phyloP scores from a whole-genome alignment of 148 eudicot genomes.

The Polygonum aviculare region DNA sequence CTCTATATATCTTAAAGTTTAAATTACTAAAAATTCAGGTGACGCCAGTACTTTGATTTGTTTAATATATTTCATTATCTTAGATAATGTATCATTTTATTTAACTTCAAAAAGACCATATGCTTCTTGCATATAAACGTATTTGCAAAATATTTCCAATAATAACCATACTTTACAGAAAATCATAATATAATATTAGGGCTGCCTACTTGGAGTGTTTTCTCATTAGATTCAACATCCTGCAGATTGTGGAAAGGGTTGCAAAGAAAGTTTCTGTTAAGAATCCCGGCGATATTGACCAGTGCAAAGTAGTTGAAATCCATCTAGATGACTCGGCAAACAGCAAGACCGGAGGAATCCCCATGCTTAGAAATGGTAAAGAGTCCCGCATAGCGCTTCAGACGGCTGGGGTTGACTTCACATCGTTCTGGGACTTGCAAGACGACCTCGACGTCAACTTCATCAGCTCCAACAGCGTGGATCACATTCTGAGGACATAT shows the following conservation, averaged over 20 bases:
- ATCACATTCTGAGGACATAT: constrained; percentile 57
- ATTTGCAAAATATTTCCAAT: too few species aligned
- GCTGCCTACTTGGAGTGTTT: background rate
- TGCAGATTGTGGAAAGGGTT: constrained; percentile 71
- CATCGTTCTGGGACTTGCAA: constrained; percentile 79
- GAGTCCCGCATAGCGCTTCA: constrained; percentile 55
- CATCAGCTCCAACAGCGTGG: constrained; percentile 72
- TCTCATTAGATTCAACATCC: background rate
- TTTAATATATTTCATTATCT: too few species aligned
- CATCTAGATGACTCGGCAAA: constrained; percentile 36
- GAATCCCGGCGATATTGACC: constrained; percentile 69
- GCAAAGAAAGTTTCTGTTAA: constrained; percentile 73
- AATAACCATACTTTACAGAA: too few species aligned
- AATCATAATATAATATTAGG: too few species aligned
- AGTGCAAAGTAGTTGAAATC: constrained; percentile 57
- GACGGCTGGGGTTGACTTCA: constrained; percentile 76
- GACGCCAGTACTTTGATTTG: too few species aligned
- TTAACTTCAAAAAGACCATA: too few species aligned
- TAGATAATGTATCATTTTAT: too few species aligned
- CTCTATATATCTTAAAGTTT: too few species aligned
- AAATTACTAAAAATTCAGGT: too few species aligned
- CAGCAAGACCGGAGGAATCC: constrained; percentile 19
- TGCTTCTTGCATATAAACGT: too few species aligned
- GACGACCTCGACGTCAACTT: constrained; percentile 58
- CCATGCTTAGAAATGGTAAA: constrained; percentile 28